Conservation (phyloP, 176 grass and related monocot genomes). For the Areca catechu region DNA sequence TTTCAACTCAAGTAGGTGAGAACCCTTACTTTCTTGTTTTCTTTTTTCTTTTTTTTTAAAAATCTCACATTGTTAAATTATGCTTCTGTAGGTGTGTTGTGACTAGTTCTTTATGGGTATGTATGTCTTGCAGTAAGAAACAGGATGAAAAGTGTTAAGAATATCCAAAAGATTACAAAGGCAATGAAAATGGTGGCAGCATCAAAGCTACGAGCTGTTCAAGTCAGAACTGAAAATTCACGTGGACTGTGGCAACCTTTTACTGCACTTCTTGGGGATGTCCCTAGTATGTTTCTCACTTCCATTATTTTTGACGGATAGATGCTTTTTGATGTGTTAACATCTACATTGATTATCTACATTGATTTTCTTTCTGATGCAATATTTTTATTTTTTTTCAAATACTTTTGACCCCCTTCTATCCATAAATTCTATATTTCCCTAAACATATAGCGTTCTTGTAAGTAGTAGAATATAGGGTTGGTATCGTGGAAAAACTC, state of each 20-base stretch:
- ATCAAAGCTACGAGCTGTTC: constrained; percentile 86
- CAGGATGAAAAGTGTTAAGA: constrained; percentile 96
- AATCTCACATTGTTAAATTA: too few relatives aligned
- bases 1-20: constrained; percentile 88
- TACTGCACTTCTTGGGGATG: constrained; percentile 82
- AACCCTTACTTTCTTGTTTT: not conserved
- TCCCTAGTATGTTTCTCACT: constrained; percentile 46
- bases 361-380: too few relatives aligned
- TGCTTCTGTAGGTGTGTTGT: too few relatives aligned
- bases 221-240: constrained; percentile 82
- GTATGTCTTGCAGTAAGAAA: constrained; percentile 51
- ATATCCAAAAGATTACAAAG: constrained; percentile 97
- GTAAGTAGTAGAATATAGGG: too few relatives aligned
- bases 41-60: too few relatives aligned
- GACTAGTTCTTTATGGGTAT: not conserved
- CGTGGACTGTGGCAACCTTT: constrained; percentile 93
- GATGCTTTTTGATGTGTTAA: not conserved
- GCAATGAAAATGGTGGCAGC: constrained; percentile 99
- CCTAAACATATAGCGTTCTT: too few relatives aligned
- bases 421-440: too few relatives aligned
- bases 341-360: too few relatives aligned
- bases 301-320: not conserved
- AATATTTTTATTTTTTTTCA: too few relatives aligned
- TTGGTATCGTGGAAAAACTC: too few relatives aligned
- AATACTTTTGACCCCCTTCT: too few relatives aligned